phyloP scores from a whole-genome alignment of 805 yeast species.

The Sungouiozyma ichnusensis region DNA sequence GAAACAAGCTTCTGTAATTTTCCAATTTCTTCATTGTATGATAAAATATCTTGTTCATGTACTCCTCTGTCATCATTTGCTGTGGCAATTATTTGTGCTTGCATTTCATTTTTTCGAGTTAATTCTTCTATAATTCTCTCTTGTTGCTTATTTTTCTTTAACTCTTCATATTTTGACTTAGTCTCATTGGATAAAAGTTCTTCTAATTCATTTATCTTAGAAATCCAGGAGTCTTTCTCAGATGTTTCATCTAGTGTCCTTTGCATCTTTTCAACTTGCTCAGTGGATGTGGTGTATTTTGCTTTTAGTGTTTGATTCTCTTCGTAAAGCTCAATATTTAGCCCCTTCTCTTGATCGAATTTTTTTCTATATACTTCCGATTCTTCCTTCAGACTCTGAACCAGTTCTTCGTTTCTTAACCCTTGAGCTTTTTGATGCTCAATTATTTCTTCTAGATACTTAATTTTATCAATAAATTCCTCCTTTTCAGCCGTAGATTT shows the following conservation, averaged over 20 bases:
- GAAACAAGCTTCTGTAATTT: constrained; percentile 36
- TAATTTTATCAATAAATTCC: constrained; percentile 13
- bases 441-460: constrained; percentile 23
- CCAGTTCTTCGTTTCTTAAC: constrained; percentile 27
- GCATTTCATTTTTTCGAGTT: constrained; percentile 41
- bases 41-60: constrained; percentile 40
- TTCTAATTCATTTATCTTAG: constrained; percentile 44
- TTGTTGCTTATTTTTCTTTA: constrained; percentile 38
- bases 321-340: constrained; percentile 46
- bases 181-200: constrained; percentile 38
- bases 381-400: constrained; percentile 28
- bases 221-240: constrained; percentile 49
- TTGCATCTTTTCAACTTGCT: constrained; percentile 38
- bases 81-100: constrained; percentile 37
- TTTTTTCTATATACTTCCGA: constrained; percentile 25
- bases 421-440: constrained; percentile 24
- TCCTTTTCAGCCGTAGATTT: constrained; percentile 15
- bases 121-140: constrained; percentile 47
- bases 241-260: constrained; percentile 38
- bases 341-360: constrained; percentile 37
- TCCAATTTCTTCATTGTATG: constrained; percentile 35
- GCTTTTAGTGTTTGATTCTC: constrained; percentile 57
- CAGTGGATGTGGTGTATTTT: constrained; percentile 40
- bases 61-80: constrained; percentile 51
- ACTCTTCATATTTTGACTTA: constrained; percentile 40